Evolutionary conservation across 192 early-diverging fungal species (phyloP).

Genomic region (Coemansia umbellata): DNA sequence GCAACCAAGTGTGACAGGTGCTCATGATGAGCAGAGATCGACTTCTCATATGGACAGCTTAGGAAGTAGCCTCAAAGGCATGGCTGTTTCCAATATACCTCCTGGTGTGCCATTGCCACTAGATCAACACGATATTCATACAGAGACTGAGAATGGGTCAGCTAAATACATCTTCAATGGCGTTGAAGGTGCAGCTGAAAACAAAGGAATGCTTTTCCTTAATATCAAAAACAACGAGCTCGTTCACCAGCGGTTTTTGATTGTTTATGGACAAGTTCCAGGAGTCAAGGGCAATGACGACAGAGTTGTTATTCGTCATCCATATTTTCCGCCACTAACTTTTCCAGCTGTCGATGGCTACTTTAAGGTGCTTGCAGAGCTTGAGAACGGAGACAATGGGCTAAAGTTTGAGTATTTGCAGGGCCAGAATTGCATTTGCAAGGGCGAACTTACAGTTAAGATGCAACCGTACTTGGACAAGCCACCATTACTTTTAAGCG

Average conservation of each 20-base stretch:
- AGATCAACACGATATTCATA: slow-evolving; percentile 30
- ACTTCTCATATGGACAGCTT: no score
- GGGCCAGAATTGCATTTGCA: slow-evolving; percentile 6
- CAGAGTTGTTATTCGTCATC: slow-evolving; percentile 33
- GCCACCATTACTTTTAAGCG: slow-evolving; percentile 56
- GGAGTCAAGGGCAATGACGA: slow-evolving; percentile 24
- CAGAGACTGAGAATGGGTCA: slow-evolving; percentile 12
- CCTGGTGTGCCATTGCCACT: slow-evolving; percentile 34
- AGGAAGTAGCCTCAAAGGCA: not conserved
- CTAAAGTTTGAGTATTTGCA: slow-evolving; percentile 53
- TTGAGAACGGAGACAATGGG: slow-evolving; percentile 54
- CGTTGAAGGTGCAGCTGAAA: not conserved
- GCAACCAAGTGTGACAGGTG: no score
- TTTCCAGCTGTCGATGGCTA: slow-evolving; percentile 56
- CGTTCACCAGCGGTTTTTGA: slow-evolving; percentile 50
- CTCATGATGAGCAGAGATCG: no score
- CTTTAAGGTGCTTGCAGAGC: slow-evolving; percentile 59
- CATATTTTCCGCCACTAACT: slow-evolving; percentile 50
- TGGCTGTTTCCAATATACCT: slow-evolving; percentile 6
- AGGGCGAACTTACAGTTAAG: slow-evolving; percentile 40
- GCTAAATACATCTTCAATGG: slow-evolving; percentile 1
- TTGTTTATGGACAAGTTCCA: slow-evolving; percentile 41
- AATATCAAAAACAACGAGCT: slow-evolving; percentile 40
- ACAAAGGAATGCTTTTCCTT: slow-evolving; percentile 26
- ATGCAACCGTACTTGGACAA: slow-evolving; percentile 53